Base-by-base conservation (phyloP, 371 early-diverging fungal genomes). In the Mortierella polycephala region DNA sequence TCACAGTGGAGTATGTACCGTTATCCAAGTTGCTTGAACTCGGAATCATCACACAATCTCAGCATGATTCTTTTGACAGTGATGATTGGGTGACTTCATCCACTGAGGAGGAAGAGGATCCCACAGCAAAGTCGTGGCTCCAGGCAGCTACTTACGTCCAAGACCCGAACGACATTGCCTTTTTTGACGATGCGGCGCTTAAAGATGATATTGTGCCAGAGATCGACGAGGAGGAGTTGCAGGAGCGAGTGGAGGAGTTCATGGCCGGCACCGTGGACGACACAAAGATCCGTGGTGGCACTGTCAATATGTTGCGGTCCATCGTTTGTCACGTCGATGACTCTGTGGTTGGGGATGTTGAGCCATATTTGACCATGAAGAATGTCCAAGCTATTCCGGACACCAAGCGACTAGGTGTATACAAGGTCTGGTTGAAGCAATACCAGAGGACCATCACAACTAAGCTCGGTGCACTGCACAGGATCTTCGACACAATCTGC, bases 381-480 rank as follows among this genome's bases (percentile, higher is more conserved):
- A 86, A 90, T 67, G 84, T 91, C 1, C 86, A 85, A 21, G 69
- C 83, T 51, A 87, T 90, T 83, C 88, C 91, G 0, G 49, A 79
- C 3, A 41, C 82, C 12, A 89, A 86, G 49, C 85, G 90, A 5
- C 61, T 86, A 21, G 76, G 82, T 9, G 85, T 90, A 0, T 86
- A 90, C 56, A 85, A 85, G 54, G 53, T 74, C 1, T 92, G 93
- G 93, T 67, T 81, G n/a, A 75, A 83, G 20, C 47, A 69, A 44
- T 76, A 83, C 55, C 82, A 84, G 30, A 42, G 71, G 2, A 75
- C 71, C 8, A 60, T 86, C 10, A 62, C 72, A 20, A 47, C 53
- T 4, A 68, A 71, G 6, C 30, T 90, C 11, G 71, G 79, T 10
- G 39, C 60, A 9, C 57, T 86, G n/a, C 79, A 84, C 72, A 57